These are phyloP conservation scores for Trematosphaeria pertusa DNA, from an alignment of 2,329 filamentous ascomycete species.

Conservation along the genomic window DNA sequence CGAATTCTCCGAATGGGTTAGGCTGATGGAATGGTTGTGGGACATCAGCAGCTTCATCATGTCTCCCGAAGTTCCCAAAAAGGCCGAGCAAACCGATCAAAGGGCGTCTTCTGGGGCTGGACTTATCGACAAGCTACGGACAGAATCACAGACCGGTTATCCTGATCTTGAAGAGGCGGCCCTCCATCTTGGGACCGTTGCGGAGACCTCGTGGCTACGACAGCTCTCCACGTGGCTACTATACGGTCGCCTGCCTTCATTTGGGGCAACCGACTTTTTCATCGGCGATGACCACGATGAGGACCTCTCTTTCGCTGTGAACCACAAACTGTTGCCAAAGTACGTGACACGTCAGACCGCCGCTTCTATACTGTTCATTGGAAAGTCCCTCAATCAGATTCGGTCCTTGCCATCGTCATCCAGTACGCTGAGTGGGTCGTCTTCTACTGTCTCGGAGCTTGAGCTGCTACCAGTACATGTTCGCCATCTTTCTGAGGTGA, in stretches of 20 bases:
- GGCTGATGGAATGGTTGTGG: slow-evolving; percentile 87
- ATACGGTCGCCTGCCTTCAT: slow-evolving; percentile 81
- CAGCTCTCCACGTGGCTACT: slow-evolving; percentile 90
- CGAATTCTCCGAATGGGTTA: slow-evolving; percentile 87
- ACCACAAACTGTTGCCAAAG: slow-evolving; percentile 69
- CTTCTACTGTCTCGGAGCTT: slow-evolving; percentile 54
- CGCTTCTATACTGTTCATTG: slow-evolving; percentile 87
- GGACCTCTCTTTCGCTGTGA: slow-evolving; percentile 36
- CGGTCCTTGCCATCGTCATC: slow-evolving; percentile 52
- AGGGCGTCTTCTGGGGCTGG: slow-evolving; percentile 68
- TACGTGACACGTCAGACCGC: slow-evolving; percentile 80
- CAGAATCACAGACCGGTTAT: slow-evolving; percentile 86
- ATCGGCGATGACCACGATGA: slow-evolving; percentile 57
- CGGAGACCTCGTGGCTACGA: slow-evolving; percentile 90
- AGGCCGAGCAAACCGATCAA: slow-evolving; percentile 19
- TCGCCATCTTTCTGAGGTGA: slow-evolving; percentile 69
- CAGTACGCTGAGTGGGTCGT: slow-evolving; percentile 30
- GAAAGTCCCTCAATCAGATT: slow-evolving; percentile 86
- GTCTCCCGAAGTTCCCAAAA: slow-evolving; percentile 33
- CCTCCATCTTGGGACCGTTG: slow-evolving; percentile 73
- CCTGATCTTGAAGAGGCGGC: slow-evolving; percentile 82
- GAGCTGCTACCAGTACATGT: slow-evolving; percentile 73
- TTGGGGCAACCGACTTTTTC: slow-evolving; percentile 87
- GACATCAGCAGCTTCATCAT: slow-evolving; percentile 74
- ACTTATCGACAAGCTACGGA: slow-evolving; percentile 78